These are phyloP conservation scores for Nicotiana undulata DNA, from an alignment of 257 asterid species.

Conservation along the genomic window DNA sequence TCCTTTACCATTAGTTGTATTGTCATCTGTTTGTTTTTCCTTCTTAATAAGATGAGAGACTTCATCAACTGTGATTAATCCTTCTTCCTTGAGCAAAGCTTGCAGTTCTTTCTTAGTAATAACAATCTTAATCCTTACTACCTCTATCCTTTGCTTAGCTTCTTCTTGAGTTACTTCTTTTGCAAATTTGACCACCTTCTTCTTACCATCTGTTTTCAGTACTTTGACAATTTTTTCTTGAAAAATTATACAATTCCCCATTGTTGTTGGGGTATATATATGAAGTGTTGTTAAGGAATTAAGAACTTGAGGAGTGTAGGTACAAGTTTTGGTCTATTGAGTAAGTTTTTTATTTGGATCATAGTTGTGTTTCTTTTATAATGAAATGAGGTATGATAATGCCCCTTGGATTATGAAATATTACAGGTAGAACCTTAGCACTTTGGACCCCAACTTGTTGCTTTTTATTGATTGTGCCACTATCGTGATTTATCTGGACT, in stretches of 20 bases:
- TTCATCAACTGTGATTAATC: constrained; percentile 37
- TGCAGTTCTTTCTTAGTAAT: constrained; percentile 61
- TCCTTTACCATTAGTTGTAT: neutral
- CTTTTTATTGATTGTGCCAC: constrained; percentile 8
- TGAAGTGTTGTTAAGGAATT: neutral
- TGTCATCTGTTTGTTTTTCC: constrained; percentile 6
- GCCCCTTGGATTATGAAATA: constrained; percentile 24
- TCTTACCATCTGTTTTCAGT: constrained; percentile 60
- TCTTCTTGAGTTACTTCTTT: constrained; percentile 12
- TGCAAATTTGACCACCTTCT: constrained; percentile 19
- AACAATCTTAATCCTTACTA: constrained; percentile 59
- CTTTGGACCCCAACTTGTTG: constrained; percentile 38
- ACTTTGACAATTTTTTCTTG: constrained; percentile 37
- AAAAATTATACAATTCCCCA: constrained; percentile 71
- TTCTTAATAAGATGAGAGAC: constrained; percentile 27
- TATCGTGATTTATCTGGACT: too few species aligned
- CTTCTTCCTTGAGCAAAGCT: constrained; percentile 33
- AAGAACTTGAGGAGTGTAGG: constrained; percentile 2
- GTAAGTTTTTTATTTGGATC: neutral
- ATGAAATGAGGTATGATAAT: neutral
- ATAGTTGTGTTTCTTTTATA: constrained; percentile 29
- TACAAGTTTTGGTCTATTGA: constrained; percentile 4
- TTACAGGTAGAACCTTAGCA: constrained; percentile 21
- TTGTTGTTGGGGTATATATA: too few species aligned
- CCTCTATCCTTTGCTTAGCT: constrained; percentile 21